Percentiles rank a stretch among this genome's conserved stretches.
phyloP scores from a whole-genome alignment of 1,284 basidiomycete species.

The Inonotus hispidus region DNA sequence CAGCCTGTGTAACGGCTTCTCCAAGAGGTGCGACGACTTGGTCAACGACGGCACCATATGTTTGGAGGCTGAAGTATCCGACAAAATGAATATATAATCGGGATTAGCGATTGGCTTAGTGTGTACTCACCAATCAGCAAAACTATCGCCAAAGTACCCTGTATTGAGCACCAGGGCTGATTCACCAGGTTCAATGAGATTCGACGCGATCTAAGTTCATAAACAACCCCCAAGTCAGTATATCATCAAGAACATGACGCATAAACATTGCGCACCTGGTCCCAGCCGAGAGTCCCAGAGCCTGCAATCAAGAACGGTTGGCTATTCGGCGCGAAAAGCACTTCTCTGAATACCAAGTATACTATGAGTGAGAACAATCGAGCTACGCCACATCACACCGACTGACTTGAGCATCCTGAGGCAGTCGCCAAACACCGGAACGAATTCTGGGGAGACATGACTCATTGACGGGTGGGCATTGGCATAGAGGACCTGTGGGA shows the following conservation, averaged over 20 bases:
- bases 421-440: conserved; percentile 86
- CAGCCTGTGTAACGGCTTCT: conserved; percentile 56
- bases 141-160: conserved; percentile 89
- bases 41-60: conserved; percentile 90
- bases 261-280: conserved; percentile 45
- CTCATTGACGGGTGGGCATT: conserved; percentile 87
- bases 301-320: conserved; percentile 93
- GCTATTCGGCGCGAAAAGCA: conserved; percentile 69
- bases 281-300: conserved; percentile 94
- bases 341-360: conserved; percentile 42
- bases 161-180: conserved; percentile 77
- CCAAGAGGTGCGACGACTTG: conserved; percentile 84
- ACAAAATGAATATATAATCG: background rate
- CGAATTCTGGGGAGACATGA: conserved; percentile 90
- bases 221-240: background rate
- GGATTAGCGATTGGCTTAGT: conserved; percentile 8
- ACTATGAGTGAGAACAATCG: background rate
- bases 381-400: background rate
- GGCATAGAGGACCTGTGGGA: conserved; percentile 59
- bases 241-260: background rate
- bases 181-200: conserved; percentile 79
- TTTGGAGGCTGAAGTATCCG: conserved; percentile 55
- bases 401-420: conserved; percentile 76
- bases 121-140: conserved; percentile 65
- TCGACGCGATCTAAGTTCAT: conserved; percentile 59